phyloP scores from a whole-genome alignment of 495 filamentous ascomycete genomes.

The Neurospora tetraspora region DNA sequence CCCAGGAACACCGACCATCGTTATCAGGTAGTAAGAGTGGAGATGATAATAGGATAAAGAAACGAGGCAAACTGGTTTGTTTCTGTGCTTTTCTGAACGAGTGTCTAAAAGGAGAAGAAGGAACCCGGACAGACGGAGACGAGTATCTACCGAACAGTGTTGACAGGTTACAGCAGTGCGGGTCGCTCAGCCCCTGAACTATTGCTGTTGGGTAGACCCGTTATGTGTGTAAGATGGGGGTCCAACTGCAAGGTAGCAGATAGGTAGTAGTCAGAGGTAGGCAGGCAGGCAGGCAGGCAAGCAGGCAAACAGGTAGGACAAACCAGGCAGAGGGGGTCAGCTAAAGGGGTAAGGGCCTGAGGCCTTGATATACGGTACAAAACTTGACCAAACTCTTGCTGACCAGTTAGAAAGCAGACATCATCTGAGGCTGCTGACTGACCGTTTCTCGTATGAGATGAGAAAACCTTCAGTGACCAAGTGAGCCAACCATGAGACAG shows the following conservation, averaged over 20 bases:
- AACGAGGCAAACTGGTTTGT: not conserved
- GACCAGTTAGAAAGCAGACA: not conserved
- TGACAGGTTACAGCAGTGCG: not conserved
- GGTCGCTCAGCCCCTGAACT: not conserved
- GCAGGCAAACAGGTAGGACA: not conserved
- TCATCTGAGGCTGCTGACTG: not conserved
- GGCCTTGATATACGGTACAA: not conserved
- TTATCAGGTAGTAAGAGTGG: not conserved
- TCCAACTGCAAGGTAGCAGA: not conserved
- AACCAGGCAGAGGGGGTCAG: not conserved
- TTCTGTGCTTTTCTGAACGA: not conserved
- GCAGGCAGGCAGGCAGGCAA: not conserved
- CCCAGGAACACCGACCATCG: conserved; percentile 32
- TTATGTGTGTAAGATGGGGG: not conserved
- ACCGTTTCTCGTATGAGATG: not conserved
- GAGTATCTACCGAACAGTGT: not conserved
- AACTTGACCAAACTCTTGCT: not conserved
- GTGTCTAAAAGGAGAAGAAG: not conserved
- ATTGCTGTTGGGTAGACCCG: not conserved
- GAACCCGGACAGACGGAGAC: not conserved
- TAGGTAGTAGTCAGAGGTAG: not conserved
- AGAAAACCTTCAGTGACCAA: not conserved
- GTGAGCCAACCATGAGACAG: not conserved
- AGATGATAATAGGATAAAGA: not conserved
- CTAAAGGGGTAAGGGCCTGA: not conserved